Conservation (phyloP, 2,329 filamentous ascomycete species). For the Colletotrichum sp. region DNA sequence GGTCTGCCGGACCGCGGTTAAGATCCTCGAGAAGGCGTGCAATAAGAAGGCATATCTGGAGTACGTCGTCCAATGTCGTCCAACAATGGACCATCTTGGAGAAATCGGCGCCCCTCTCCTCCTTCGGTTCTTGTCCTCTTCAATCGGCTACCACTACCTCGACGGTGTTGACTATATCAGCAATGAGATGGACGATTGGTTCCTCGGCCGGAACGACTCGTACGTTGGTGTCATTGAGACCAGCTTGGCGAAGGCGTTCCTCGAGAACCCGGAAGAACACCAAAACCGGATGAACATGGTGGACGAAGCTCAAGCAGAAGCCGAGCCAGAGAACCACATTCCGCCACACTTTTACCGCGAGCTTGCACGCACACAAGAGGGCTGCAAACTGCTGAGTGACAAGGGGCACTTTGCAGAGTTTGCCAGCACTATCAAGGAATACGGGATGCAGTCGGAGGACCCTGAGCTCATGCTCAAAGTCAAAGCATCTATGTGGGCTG, state of each 20-base stretch:
- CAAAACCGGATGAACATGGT: conserved; percentile 63
- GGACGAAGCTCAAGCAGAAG: conserved; percentile 61
- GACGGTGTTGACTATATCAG: conserved; percentile 98
- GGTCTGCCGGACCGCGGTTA: conserved; percentile 94
- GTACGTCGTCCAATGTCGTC: conserved; percentile 95
- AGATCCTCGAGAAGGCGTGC: conserved; percentile 96
- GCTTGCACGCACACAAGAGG: conserved; percentile 89
- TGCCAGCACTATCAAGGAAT: conserved; percentile 83
- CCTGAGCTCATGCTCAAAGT: conserved; percentile 87
- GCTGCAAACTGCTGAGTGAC: conserved; percentile 85
- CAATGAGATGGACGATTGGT: conserved; percentile 99
- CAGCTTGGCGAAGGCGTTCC: conserved; percentile 86
- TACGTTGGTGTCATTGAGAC: conserved; percentile 95
- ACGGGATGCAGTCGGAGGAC: conserved; percentile 85
- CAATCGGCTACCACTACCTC: conserved; percentile 96
- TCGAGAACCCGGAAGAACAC: conserved; percentile 66
- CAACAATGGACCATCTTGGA: conserved; percentile 91
- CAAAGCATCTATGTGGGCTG: conserved; percentile 96
- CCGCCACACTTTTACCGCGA: conserved; percentile 99
- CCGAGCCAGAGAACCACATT: conserved; percentile 70
- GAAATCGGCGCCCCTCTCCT: conserved; percentile 95
- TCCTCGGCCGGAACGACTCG: conserved; percentile 92
- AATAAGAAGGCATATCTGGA: conserved; percentile 91
- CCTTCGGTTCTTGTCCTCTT: conserved; percentile 91
- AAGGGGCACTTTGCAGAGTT: conserved; percentile 98